Base-by-base conservation (phyloP, 2,329 filamentous ascomycete genomes). In the Dactylellina parvicollis region DNA sequence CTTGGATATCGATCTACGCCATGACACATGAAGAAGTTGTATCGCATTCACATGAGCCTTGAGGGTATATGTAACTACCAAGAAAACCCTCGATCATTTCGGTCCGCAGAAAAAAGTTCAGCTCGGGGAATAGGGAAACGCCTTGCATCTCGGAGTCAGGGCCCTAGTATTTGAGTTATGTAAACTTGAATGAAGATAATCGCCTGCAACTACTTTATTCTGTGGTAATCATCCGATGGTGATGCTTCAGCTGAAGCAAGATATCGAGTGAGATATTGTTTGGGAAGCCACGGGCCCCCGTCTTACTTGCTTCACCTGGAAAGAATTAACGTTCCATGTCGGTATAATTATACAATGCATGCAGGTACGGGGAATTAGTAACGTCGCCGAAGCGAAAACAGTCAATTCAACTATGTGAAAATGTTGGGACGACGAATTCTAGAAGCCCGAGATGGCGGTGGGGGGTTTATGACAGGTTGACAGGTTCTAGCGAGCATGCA, bases 281-380 rank as follows among this genome's bases (percentile, higher is more conserved):
- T 20, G 47, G 12, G 14, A 52, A n/a, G 42, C 22, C 40, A 4
- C 20, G 5, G 9, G 20, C 12, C 16, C 10, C 18, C 30, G 26
- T 2, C n/a, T 22, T 36, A 67, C 32, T 50, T 67, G 12, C 49
- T 57, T 36, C 22, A 57, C 18, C 20, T 18, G 38, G 57, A 36
- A 56, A 46, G 46, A 55, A 50, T 28, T 16, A 20, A 46, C 7
- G 32, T 56, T 49, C 34, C 34, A 36, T 44, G 50, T 22, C 5
- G 8, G 24, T 50, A 14, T 16, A 16, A n/a, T 46, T 12, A 40
- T 26, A 66, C 34, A 40, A 22, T 61, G 24, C 14, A 64, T 71
- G 66, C 66, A 71, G 66, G 57, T 62, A 47, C 57, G 66, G 66
- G 34, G 36, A 64, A 38, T 57, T 46, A 20, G 47, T 12, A 62